Evolutionary conservation across 805 yeast species (phyloP), one percentile per base, ranked within the genome.

Genomic region (Candida suzukii): DNA sequence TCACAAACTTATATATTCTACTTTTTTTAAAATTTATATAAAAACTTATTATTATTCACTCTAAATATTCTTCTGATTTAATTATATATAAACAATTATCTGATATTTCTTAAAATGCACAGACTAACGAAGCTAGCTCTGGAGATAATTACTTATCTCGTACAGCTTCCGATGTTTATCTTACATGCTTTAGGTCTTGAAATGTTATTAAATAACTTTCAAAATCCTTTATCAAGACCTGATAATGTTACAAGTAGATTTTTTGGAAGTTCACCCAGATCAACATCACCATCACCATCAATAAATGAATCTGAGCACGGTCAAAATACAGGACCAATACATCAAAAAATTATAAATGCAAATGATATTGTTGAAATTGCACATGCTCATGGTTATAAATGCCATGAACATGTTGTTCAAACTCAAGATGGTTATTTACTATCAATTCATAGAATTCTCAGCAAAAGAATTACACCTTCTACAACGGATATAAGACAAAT

Each of bases 391-490:
- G 95, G 91, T 2, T 84, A 84, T 51, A 68, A 66, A 4, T 73
- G 83, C 17, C 90, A 88, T 50, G 87, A 82, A 54, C 88, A 86
- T 52, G 70, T 90, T 10, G 88, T 86, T 1, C 71, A 74, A 42
- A 88, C 96, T 1, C 66, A 69, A 38, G 96, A 88, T 54, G 83
- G 84, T 22, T 88, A 86, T 52, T 56, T 88, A n/a, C 65, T 88
- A 19, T 83, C 88, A 0, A 52, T 87, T 3, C 96, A 88, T 53
- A 66, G 95, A 30, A 72, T 86, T 2, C 46, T 56, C 7, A 67
- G 71, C 14, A 52, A 45, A 40, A 25, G 40, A 16, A 37, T 41
- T 7, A 28, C 37, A 2, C 28, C 43, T 8, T 43, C 52, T 7
- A 27, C 41, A 13, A 30, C 37, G 10, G 25, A 36, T 16, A 18